Evolutionary conservation across 2,329 filamentous ascomycete genomes (phyloP).

Genomic region (Hypoxylon sp.): DNA sequence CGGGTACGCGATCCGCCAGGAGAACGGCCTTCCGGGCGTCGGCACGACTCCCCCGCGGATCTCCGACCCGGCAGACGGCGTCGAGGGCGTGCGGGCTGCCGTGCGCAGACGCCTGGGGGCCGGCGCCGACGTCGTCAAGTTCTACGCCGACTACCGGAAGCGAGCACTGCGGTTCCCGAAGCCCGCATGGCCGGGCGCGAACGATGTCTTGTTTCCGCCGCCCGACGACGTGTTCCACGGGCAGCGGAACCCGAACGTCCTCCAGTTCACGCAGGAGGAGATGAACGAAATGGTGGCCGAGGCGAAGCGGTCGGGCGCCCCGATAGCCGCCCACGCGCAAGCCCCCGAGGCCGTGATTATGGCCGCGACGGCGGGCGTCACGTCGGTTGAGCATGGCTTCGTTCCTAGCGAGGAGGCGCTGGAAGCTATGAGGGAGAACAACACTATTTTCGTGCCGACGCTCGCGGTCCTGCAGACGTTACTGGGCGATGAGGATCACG

Average conservation of each 20-base stretch:
- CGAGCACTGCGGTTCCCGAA: slow-evolving; percentile 57
- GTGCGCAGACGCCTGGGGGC: slow-evolving; percentile 61
- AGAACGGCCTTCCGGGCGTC: slow-evolving; percentile 54
- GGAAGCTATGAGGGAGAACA: slow-evolving; percentile 57
- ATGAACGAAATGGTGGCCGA: slow-evolving; percentile 63
- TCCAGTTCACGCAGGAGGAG: slow-evolving; percentile 61
- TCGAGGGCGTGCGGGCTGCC: slow-evolving; percentile 58
- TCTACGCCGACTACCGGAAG: slow-evolving; percentile 63
- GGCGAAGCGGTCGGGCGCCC: slow-evolving; percentile 55
- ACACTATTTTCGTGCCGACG: slow-evolving; percentile 65
- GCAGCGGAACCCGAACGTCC: slow-evolving; percentile 56
- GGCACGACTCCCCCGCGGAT: slow-evolving; percentile 52
- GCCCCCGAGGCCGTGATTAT: slow-evolving; percentile 58
- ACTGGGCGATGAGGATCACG: slow-evolving; percentile 43
- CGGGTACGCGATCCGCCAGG: slow-evolving; percentile 61
- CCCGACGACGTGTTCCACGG: slow-evolving; percentile 39
- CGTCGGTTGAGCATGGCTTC: slow-evolving; percentile 61
- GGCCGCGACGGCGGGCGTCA: slow-evolving; percentile 60
- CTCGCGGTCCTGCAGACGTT: slow-evolving; percentile 58
- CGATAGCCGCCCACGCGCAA: slow-evolving; percentile 59
- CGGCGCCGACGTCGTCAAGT: slow-evolving; percentile 64
- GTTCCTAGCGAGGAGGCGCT: slow-evolving; percentile 56
- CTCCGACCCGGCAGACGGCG: slow-evolving; percentile 61
- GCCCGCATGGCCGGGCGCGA: slow-evolving; percentile 45
- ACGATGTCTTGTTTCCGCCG: slow-evolving; percentile 53